Conservation (phyloP, 768 basidiomycete species). For the Auricularia heimuer region DNA sequence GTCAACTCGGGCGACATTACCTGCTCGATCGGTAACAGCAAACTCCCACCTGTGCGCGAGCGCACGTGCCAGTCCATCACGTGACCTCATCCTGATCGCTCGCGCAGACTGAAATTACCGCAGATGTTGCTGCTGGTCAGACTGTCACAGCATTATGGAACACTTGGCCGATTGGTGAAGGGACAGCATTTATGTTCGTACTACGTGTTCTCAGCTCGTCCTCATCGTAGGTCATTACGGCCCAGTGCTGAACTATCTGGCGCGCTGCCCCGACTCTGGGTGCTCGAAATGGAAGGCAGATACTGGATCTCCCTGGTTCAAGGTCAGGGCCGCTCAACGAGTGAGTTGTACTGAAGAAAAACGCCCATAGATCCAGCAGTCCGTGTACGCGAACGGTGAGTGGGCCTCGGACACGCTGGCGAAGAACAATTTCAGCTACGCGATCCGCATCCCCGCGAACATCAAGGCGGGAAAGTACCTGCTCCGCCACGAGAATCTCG, state of each 20-base stretch:
- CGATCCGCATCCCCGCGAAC: conserved; percentile 4
- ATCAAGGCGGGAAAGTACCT: conserved; percentile 12
- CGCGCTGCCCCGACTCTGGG: conserved; percentile 6
- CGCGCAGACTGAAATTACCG: not conserved
- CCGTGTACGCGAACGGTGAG: not conserved
- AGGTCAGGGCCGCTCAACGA: not conserved
- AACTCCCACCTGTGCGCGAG: conserved; percentile 2
- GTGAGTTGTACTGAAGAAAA: too few species aligned
- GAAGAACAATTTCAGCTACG: not conserved
- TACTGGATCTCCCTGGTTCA: conserved; percentile 5
- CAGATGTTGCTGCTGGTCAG: conserved; percentile 3
- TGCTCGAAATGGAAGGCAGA: conserved; percentile 7
- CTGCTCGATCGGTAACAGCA: conserved; percentile 7
- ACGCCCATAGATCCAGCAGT: not conserved
- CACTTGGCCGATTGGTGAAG: conserved; percentile 4
- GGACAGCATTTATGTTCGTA: not conserved
- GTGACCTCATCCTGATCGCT: not conserved
- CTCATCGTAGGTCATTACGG: not conserved
- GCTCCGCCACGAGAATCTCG: conserved; percentile 11
- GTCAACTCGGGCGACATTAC: conserved; percentile 5
- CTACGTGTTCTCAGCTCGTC: too few species aligned
- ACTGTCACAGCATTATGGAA: conserved; percentile 5
- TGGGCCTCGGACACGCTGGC: conserved; percentile 4
- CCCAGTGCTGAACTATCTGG: conserved; percentile 3
- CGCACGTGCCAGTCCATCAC: not conserved